Evolutionary conservation across 23 red algal genomes (phyloP).

Genomic region (Gracilaria gracilis): DNA sequence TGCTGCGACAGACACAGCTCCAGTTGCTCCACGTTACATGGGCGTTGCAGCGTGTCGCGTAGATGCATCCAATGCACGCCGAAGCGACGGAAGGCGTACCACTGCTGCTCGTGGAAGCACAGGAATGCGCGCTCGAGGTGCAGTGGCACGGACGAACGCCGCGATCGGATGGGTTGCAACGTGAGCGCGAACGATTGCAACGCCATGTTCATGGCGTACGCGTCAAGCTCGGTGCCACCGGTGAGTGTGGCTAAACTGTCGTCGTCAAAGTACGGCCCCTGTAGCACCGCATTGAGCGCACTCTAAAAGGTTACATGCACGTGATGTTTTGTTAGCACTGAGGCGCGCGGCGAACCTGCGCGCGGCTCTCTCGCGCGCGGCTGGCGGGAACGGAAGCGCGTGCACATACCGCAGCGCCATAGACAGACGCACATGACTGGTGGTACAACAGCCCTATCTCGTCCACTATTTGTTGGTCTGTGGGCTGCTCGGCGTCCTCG

Average conservation of each 20-base stretch:
- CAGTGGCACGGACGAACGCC: not conserved
- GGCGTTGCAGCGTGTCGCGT: conserved; percentile 18
- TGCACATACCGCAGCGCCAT: conserved; percentile 52
- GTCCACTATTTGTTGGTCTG: conserved; percentile 26
- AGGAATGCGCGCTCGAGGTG: conserved; percentile 8
- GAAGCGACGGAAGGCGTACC: conserved; percentile 49
- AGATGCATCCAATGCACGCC: conserved; percentile 61
- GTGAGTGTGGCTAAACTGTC: conserved; percentile 6
- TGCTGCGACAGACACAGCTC: conserved; percentile 39
- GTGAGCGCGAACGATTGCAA: conserved; percentile 36
- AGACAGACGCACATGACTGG: not conserved
- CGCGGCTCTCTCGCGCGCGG: not conserved
- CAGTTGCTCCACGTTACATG: conserved; percentile 12
- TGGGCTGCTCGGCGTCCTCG: conserved; percentile 38
- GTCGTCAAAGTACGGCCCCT: conserved; percentile 60
- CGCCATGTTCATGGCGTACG: conserved; percentile 45
- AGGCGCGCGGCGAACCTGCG: too few relatives aligned
- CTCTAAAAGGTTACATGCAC: too few relatives aligned
- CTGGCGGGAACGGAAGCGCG: not conserved
- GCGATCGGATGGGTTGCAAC: conserved; percentile 5
- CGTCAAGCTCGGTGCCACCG: conserved; percentile 18
- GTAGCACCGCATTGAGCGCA: conserved; percentile 35
- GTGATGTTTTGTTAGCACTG: too few relatives aligned
- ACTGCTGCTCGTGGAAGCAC: conserved; percentile 24
- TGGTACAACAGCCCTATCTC: conserved; percentile 30